phyloP scores from a whole-genome alignment of 2,329 filamentous ascomycete species.

The Cadophora gregata region DNA sequence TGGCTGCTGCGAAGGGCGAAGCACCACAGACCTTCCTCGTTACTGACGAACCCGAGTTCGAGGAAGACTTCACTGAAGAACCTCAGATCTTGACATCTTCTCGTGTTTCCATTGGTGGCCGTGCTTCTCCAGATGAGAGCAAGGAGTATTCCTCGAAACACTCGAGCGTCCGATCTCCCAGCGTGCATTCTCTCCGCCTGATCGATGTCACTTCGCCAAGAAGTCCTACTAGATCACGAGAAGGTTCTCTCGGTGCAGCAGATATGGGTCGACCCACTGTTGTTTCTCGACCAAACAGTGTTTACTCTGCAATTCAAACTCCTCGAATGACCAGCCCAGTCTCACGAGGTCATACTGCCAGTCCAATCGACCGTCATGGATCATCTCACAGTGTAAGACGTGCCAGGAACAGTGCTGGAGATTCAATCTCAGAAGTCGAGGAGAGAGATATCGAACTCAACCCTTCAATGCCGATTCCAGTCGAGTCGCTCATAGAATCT shows the following conservation, averaged over 20 bases:
- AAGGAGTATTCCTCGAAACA: constrained; percentile 32
- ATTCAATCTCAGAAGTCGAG: constrained; percentile 42
- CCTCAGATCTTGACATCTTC: constrained; percentile 46
- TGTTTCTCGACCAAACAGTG: constrained; percentile 36
- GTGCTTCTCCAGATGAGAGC: constrained; percentile 37
- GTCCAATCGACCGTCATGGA: constrained; percentile 36
- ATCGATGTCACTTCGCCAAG: constrained; percentile 42
- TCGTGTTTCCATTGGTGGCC: constrained; percentile 42
- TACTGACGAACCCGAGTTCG: constrained; percentile 35
- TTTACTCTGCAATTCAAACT: constrained; percentile 34
- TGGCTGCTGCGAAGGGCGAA: constrained; percentile 32
- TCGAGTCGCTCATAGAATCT: not conserved
- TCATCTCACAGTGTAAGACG: constrained; percentile 36
- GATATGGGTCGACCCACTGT: constrained; percentile 32
- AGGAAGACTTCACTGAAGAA: constrained; percentile 43
- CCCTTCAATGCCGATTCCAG: constrained; percentile 6
- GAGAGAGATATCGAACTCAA: constrained; percentile 34
- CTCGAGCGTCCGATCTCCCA: constrained; percentile 40
- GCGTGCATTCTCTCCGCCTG: constrained; percentile 43
- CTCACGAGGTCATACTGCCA: constrained; percentile 32
- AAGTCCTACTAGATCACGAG: constrained; percentile 36
- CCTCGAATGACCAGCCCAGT: constrained; percentile 39
- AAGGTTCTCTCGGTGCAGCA: constrained; percentile 32
- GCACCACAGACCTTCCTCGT: constrained; percentile 32
- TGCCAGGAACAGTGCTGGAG: constrained; percentile 34